Percentiles rank a stretch among this genome's conserved stretches.
These are phyloP conservation scores for Yarrowia keelungensis DNA, from an alignment of 805 yeast species.

Conservation along the genomic window DNA sequence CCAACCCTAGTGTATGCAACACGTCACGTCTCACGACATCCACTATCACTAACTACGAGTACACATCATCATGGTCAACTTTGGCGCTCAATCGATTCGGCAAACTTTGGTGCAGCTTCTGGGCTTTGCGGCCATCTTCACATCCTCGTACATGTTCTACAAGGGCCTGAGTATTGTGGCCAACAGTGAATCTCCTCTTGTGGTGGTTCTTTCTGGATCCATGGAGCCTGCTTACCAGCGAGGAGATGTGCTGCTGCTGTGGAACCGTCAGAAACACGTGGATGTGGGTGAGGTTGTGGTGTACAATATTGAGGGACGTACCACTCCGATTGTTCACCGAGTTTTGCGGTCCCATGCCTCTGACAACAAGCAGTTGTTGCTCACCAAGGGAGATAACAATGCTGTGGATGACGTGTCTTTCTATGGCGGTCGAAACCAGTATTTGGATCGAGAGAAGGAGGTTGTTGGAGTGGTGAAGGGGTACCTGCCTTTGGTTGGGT, in stretches of 20 bases:
- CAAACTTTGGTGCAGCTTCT: slow-evolving; percentile 58
- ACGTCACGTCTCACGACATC: slow-evolving; percentile 11
- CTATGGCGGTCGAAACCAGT: slow-evolving; percentile 76
- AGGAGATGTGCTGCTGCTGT: slow-evolving; percentile 89
- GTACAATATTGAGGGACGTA: slow-evolving; percentile 77
- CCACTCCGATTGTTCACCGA: slow-evolving; percentile 96
- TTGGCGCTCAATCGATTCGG: slow-evolving; percentile 37
- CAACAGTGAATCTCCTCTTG: slow-evolving; percentile 89
- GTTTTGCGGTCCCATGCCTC: slow-evolving; percentile 78
- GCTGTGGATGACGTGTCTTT: slow-evolving; percentile 88
- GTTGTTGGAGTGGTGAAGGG: slow-evolving; percentile 88
- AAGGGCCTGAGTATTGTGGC: slow-evolving; percentile 77
- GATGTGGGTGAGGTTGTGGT: slow-evolving; percentile 94
- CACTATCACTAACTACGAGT: neutral
- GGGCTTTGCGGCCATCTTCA: slow-evolving; percentile 75
- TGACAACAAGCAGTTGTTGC: slow-evolving; percentile 64
- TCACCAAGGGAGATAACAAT: slow-evolving; percentile 97
- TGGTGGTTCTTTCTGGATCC: slow-evolving; percentile 95
- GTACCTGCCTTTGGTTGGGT: slow-evolving; percentile 88
- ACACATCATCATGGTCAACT: slow-evolving; percentile 18
- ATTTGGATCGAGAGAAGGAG: slow-evolving; percentile 77
- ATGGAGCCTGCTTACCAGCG: slow-evolving; percentile 99
- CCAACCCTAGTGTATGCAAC: slow-evolving; percentile 5
- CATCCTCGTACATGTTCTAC: slow-evolving; percentile 94
- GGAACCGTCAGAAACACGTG: slow-evolving; percentile 77